Evolutionary conservation across 129 eudicot species (phyloP).

Genomic region (Apium graveolens): DNA sequence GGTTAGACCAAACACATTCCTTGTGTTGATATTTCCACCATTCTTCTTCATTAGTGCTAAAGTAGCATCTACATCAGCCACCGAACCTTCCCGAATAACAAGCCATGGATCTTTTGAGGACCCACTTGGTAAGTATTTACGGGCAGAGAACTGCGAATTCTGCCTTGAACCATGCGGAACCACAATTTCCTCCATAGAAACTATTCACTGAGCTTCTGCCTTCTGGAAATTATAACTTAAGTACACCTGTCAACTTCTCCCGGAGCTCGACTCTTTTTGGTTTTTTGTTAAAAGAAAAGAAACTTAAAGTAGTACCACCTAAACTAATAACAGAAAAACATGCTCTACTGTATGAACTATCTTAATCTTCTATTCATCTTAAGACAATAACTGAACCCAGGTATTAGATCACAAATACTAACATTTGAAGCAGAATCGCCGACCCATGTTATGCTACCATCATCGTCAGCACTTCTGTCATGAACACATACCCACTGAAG

Average conservation of each 20-base stretch:
- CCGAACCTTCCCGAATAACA: constrained; percentile 59
- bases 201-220: constrained; percentile 6
- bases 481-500: constrained; percentile 27
- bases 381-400: background rate
- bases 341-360: background rate
- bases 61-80: constrained; percentile 65
- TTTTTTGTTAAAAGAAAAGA: background rate
- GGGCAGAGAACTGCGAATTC: constrained; percentile 43
- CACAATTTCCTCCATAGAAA: constrained; percentile 49
- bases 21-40: constrained; percentile 79
- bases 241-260: constrained; percentile 1
- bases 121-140: constrained; percentile 31
- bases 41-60: constrained; percentile 65
- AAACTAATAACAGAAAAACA: background rate
- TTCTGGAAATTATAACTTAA: constrained; percentile 10
- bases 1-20: constrained; percentile 80
- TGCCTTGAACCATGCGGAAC: constrained; percentile 46
- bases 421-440: background rate
- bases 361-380: background rate
- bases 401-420: background rate
- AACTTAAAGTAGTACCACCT: background rate
- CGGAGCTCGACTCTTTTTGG: background rate
- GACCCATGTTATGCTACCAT: constrained; percentile 18
- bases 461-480: constrained; percentile 18
- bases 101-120: constrained; percentile 68